Conservation (phyloP, 179 eudicot species). For the Heliamphora pulchella region DNA sequence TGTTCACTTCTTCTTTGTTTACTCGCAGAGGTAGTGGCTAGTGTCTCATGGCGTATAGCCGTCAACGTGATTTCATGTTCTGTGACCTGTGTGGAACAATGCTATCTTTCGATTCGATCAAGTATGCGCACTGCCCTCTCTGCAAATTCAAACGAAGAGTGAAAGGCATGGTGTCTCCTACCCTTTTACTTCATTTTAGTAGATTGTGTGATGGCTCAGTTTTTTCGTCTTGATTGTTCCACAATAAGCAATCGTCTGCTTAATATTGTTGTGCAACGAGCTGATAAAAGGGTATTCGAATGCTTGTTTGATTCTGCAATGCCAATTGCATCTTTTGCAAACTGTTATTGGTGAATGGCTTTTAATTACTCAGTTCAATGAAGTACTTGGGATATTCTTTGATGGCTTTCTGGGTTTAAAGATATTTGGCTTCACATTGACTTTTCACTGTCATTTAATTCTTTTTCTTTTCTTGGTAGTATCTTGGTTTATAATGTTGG, state of each 20-base stretch:
- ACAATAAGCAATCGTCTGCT: not conserved
- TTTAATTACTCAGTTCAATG: not conserved
- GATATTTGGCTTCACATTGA: too few relatives aligned
- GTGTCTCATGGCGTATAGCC: constrained; percentile 23
- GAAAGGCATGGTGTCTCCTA: constrained; percentile 22
- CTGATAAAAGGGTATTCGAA: not conserved
- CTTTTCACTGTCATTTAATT: too few relatives aligned
- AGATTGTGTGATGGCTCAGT: not conserved
- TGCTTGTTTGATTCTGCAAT: not conserved
- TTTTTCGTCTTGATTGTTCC: not conserved
- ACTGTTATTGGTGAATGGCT: not conserved
- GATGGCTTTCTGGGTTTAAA: too few relatives aligned
- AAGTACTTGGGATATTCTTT: too few relatives aligned
- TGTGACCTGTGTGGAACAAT: constrained; percentile 45
- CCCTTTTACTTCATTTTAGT: not conserved
- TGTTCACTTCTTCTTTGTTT: not conserved
- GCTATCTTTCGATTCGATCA: constrained; percentile 28
- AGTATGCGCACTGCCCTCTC: constrained; percentile 36
- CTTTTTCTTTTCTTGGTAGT: not conserved
- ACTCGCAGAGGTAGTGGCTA: not conserved
- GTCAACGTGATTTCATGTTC: constrained; percentile 44
- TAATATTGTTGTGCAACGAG: too few relatives aligned
- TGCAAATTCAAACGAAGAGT: constrained; percentile 31
- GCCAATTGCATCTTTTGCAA: not conserved
- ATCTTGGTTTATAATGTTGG: not conserved